Evolutionary conservation across 106 monocot genomes (phyloP).

Genomic region (Allium cepa): DNA sequence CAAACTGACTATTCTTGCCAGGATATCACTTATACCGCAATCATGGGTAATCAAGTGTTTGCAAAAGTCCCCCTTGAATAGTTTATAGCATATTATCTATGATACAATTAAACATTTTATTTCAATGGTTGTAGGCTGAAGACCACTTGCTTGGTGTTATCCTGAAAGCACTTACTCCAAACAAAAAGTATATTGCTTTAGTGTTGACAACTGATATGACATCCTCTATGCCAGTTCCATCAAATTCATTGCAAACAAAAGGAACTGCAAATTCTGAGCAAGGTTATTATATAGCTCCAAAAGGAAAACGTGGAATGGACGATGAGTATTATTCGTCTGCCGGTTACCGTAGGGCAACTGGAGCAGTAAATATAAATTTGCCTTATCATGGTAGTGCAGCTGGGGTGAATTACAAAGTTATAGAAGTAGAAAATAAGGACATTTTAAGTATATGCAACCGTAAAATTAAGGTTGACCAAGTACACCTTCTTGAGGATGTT

Average conservation of each 20-base stretch:
- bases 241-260: slow-evolving; percentile 18
- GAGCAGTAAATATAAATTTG: slow-evolving; percentile 68
- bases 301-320: slow-evolving; percentile 77
- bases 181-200: slow-evolving; percentile 73
- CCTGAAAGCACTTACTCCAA: slow-evolving; percentile 59
- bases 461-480: slow-evolving; percentile 88
- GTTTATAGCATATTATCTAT: no score
- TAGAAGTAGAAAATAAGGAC: slow-evolving; percentile 61
- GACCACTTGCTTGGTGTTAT: slow-evolving; percentile 84
- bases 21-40: no score
- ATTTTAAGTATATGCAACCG: slow-evolving; percentile 64
- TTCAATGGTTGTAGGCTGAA: slow-evolving; percentile 50
- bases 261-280: slow-evolving; percentile 27
- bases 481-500: slow-evolving; percentile 79
- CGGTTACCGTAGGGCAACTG: slow-evolving; percentile 60
- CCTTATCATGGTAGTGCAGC: slow-evolving; percentile 71
- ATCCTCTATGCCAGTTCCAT: slow-evolving; percentile 31
- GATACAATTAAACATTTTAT: background rate
- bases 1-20: no score
- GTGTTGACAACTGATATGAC: slow-evolving; percentile 55
- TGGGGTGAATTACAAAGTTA: slow-evolving; percentile 67
- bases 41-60: no score
- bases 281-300: slow-evolving; percentile 73
- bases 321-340: slow-evolving; percentile 65
- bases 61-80: no score